Base-by-base conservation (phyloP, 179 eudicot species). In the Nepenthes alata region DNA sequence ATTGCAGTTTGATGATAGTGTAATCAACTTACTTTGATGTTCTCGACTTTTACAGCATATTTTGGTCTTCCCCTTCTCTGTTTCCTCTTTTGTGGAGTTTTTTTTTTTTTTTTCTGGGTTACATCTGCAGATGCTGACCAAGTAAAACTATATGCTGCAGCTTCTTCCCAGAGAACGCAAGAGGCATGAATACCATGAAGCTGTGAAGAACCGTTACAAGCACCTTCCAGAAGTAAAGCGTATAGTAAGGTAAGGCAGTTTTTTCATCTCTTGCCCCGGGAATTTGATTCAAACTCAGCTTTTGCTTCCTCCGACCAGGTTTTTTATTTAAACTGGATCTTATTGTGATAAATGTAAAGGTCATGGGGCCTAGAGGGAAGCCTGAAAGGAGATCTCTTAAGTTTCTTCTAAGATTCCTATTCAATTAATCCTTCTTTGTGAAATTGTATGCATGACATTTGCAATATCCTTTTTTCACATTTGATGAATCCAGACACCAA, bases 151-250 rank as follows among this genome's bases (percentile, higher is more conserved):
- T 41, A 41, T 41, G 45, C 64, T 68, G 72, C 96, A 93, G 98
- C 70, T 93, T 80, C 84, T 83, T 25, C 98, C 98, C 4, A 83
- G 98, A 68, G 98, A 93, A 63, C 83, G 78, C 47, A 93, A 78
- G 73, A 89, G 77, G 66, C 98, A 93, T 11, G 93, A 85, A 53
- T 93, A 89, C 74, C 25, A 75, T 61, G 88, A 81, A 59, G 88
- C 95, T 62, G 78, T 93, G 53, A 76, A 70, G 80, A 83, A 80
- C 35, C 96, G 98, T 66, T 86, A 83, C 82, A 86, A 81, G 81
- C 89, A 84, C 67, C 95, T 86, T 72, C 86, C 81, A 59, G 96
- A 89, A 53, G 88, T 93, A 57, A 85, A 83, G 81, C 89, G 95
- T 69, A 93, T 93, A 59, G 70, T 75, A 64, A 86, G 96, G 98